A percentile compares a stretch with the other conserved stretches of the same genome.
These are phyloP conservation scores for Ustilaginoidea virens DNA, from an alignment of 2,329 filamentous ascomycete genomes.

Conservation along the genomic window DNA sequence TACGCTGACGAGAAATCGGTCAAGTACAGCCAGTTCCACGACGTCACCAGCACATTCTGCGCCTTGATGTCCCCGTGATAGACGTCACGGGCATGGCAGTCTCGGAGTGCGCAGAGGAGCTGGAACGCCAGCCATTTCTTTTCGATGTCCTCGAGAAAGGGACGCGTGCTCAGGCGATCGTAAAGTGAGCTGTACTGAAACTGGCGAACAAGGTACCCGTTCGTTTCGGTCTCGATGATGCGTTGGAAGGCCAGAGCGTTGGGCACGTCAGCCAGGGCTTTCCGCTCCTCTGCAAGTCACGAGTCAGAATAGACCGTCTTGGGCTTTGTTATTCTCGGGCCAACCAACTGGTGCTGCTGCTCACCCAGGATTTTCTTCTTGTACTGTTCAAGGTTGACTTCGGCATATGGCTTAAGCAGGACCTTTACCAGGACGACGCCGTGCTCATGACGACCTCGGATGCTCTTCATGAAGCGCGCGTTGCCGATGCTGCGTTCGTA, in stretches of 20 bases:
- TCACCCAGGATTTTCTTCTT: constrained; percentile 60
- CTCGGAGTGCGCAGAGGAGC: constrained; percentile 76
- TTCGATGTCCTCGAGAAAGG: constrained; percentile 92
- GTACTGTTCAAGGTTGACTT: constrained; percentile 67
- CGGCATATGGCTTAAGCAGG: constrained; percentile 78
- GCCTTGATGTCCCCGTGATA: constrained; percentile 99
- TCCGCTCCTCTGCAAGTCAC: constrained; percentile 51
- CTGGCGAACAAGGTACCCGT: constrained; percentile 86
- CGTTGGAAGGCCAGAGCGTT: constrained; percentile 86
- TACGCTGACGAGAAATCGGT: constrained; percentile 95
- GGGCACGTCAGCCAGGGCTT: constrained; percentile 63
- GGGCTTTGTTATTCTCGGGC: too few relatives aligned
- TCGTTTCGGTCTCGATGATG: constrained; percentile 79
- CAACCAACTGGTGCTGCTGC: too few relatives aligned
- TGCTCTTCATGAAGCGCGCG: constrained; percentile 91
- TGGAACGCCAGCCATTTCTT: constrained; percentile 99
- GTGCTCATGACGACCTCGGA: constrained; percentile 77
- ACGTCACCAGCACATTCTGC: constrained; percentile 91
- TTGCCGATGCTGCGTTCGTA: constrained; percentile 89
- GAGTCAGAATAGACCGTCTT: too few relatives aligned
- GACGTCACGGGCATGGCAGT: constrained; percentile 77
- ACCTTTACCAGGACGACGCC: constrained; percentile 90
- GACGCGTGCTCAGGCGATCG: constrained; percentile 88
- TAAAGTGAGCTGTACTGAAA: constrained; percentile 95
- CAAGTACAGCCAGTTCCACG: constrained; percentile 98